phyloP scores from a whole-genome alignment of 2,329 filamentous ascomycete species.

The Aspergillus costaricaensis region DNA sequence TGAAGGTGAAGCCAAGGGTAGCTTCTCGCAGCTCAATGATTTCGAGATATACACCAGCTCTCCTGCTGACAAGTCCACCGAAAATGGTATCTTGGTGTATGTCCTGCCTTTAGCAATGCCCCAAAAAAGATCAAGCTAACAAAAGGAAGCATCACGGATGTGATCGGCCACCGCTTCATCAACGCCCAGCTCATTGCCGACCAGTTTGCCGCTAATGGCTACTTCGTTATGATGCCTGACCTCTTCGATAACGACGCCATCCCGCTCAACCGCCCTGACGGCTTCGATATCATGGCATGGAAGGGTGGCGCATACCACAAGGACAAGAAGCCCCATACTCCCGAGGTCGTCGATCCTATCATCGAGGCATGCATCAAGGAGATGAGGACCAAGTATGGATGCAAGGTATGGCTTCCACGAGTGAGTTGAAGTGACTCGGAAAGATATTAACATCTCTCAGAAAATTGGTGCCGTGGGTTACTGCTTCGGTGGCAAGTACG shows the following conservation, averaged over 20 bases:
- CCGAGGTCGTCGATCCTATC: slow-evolving; percentile 52
- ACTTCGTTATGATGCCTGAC: slow-evolving; percentile 67
- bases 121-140: not conserved
- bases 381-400: slow-evolving; percentile 26
- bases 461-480: slow-evolving; percentile 51
- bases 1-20: slow-evolving; percentile 6
- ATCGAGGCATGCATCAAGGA: slow-evolving; percentile 45
- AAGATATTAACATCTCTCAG: slow-evolving; percentile 11
- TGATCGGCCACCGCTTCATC: slow-evolving; percentile 37
- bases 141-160: not conserved
- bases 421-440: no score
- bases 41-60: slow-evolving; percentile 8
- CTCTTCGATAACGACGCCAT: slow-evolving; percentile 66
- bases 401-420: not conserved
- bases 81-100: slow-evolving; percentile 5
- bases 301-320: slow-evolving; percentile 39
- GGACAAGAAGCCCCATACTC: slow-evolving; percentile 37
- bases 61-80: slow-evolving; percentile 3
- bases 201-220: slow-evolving; percentile 69
- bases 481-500: slow-evolving; percentile 57
- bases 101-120: not conserved
- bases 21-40: not conserved
- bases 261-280: slow-evolving; percentile 52
- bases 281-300: slow-evolving; percentile 54
- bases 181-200: slow-evolving; percentile 67